Conservation (phyloP, 2,329 filamentous ascomycete genomes). For the Tolypocladium nubicola region DNA sequence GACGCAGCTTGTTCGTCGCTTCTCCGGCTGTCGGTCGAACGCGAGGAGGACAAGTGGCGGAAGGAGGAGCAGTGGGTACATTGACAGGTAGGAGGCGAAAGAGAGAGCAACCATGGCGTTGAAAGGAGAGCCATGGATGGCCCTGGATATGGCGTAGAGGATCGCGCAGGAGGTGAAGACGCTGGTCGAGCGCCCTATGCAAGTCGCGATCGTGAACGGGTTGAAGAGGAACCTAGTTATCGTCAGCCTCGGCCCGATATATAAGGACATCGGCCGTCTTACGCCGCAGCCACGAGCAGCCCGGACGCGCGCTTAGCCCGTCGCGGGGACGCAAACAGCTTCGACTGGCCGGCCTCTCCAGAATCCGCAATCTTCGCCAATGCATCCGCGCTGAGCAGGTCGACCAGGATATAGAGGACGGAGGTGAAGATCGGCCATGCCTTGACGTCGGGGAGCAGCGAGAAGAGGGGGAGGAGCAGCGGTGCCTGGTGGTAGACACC, state of each 20-base stretch:
- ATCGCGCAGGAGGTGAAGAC: constrained; percentile 85
- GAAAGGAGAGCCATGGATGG: constrained; percentile 60
- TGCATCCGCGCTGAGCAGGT: constrained; percentile 72
- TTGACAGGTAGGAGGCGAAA: constrained; percentile 80
- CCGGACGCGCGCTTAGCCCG: constrained; percentile 66
- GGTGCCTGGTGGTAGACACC: constrained; percentile 78
- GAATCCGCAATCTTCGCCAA: constrained; percentile 72
- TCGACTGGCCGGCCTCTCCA: constrained; percentile 64
- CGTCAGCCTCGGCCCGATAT: constrained; percentile 5
- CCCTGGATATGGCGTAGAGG: constrained; percentile 72
- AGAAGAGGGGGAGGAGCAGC: constrained; percentile 82
- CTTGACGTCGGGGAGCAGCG: constrained; percentile 64
- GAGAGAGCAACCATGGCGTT: constrained; percentile 77
- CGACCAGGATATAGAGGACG: constrained; percentile 69
- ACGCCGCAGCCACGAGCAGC: constrained; percentile 69
- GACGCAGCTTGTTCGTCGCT: constrained; percentile 23
- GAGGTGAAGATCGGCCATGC: constrained; percentile 63
- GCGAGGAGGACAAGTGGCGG: constrained; percentile 72
- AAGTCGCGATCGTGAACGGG: constrained; percentile 85
- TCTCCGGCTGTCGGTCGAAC: constrained; percentile 51
- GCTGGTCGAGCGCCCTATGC: constrained; percentile 78
- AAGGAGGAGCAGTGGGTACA: constrained; percentile 82
- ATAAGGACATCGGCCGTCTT: constrained; percentile 18
- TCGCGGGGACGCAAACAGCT: constrained; percentile 67
- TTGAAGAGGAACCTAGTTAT: constrained; percentile 79